A percentile compares a stretch with the other conserved stretches of the same genome.
Conservation (phyloP, 2,329 filamentous ascomycete species). For the Pseudofabraea citricarpa region DNA sequence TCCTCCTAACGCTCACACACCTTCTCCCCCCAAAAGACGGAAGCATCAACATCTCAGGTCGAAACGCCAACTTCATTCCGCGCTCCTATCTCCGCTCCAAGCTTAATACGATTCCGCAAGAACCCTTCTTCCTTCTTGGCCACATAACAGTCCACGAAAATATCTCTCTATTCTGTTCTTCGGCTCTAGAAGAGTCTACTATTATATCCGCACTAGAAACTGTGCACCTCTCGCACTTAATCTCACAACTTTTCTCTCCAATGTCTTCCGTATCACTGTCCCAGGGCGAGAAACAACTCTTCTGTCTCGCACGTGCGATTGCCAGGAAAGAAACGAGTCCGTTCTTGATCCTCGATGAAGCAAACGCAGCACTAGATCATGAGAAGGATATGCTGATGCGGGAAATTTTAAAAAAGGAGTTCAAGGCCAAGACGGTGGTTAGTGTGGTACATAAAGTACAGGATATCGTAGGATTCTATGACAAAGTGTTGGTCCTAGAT, state of each 20-base stretch:
- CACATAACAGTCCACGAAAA: constrained; percentile 13
- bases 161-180: background rate
- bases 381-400: constrained; percentile 52
- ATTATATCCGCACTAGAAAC: constrained; percentile 37
- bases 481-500: constrained; percentile 43
- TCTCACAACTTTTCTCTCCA: constrained; percentile 22
- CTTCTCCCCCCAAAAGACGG: background rate
- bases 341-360: constrained; percentile 1
- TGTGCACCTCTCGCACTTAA: constrained; percentile 35
- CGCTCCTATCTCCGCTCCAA: background rate
- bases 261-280: constrained; percentile 4
- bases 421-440: constrained; percentile 48
- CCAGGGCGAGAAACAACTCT: constrained; percentile 42
- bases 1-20: background rate
- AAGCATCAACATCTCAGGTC: background rate
- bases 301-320: background rate
- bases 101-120: constrained; percentile 31
- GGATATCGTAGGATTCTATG: constrained; percentile 43
- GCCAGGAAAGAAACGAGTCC: background rate
- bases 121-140: constrained; percentile 34
- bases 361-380: constrained; percentile 41
- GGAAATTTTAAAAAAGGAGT: constrained; percentile 45
- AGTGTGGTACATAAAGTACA: constrained; percentile 29
- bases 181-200: background rate
- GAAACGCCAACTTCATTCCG: background rate